Base-by-base conservation (phyloP, 1,284 basidiomycete genomes). In the Vanrija sp. region DNA sequence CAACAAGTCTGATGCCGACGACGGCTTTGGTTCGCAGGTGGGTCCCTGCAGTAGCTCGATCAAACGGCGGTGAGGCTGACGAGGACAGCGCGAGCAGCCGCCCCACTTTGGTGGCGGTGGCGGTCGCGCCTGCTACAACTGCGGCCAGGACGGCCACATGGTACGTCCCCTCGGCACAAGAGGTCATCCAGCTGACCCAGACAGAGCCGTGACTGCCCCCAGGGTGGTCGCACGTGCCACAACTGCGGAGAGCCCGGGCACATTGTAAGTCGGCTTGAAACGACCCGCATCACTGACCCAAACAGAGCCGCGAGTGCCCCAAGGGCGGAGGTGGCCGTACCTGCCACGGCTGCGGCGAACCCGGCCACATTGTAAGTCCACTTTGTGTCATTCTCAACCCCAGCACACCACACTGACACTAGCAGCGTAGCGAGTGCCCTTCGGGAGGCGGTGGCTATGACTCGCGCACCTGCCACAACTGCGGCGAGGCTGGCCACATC, bases 271-370 rank as follows among this genome's bases (percentile, higher is more conserved):
- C 3, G 6, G 4, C 15, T 6, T 5, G 4, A 4, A 3, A 16
- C 12, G 24, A 15, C 31, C 12, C n/a, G 18, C n/a, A n/a, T n/a
- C n/a, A n/a, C 46, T 39, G 7, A 50, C 36, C 20, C 14, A 1
- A 20, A 1, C 25, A 36, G 39, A 22, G 18, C 24, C 36, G 42
- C 23, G 48, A 50, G 18, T 55, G 48, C 36, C 31, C 46, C 9
- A 18, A 47, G 15, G 49, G 56, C 16, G 45, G 27, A 12, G 49
- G 47, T 23, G 50, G 53, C 6, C 41, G 47, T n/a, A n/a, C 27
- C 22, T 66, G 64, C 51, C 56, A 51, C 49, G 54, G 53, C 19
- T 66, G 64, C 16, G 56, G 56, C 12, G 46, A 62, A 51, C 15
- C 43, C 7, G 64, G 64, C 4, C 64, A 66, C 43, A 39, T 52